Evolutionary conservation across 2,329 filamentous ascomycete species (phyloP).

Genomic region (Fusarium pilosicola): DNA sequence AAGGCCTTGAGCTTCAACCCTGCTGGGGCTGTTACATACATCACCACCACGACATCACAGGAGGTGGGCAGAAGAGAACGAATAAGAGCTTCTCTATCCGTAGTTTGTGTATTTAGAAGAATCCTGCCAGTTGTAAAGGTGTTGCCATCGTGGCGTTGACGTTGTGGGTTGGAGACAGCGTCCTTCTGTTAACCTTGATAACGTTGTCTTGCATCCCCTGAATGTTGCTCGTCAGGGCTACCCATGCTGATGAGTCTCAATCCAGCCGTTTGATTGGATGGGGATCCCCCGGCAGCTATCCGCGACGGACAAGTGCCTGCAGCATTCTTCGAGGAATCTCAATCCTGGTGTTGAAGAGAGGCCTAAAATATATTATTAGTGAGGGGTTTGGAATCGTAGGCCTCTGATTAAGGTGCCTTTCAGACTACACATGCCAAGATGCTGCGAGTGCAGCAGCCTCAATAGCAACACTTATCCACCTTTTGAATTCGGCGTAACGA

Average conservation of each 20-base stretch:
- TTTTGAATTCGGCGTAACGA: background rate
- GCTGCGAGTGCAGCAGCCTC: background rate
- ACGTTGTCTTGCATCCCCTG: constrained; percentile 22
- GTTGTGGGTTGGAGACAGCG: constrained; percentile 13
- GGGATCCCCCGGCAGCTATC: constrained; percentile 13
- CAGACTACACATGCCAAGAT: background rate
- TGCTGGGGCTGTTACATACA: constrained; percentile 4
- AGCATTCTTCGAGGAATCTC: background rate
- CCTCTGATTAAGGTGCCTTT: background rate
- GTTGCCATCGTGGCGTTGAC: constrained; percentile 7
- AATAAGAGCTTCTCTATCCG: background rate
- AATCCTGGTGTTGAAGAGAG: constrained; percentile 1
- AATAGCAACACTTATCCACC: background rate
- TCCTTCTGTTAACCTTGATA: constrained; percentile 19
- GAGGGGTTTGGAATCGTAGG: background rate
- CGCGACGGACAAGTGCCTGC: constrained; percentile 30
- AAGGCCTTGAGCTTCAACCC: background rate
- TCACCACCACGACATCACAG: constrained; percentile 20
- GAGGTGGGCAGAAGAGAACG: background rate
- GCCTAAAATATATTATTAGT: background rate
- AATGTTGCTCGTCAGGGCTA: constrained; percentile 10
- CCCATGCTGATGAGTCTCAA: constrained; percentile 11
- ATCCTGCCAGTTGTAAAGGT: background rate
- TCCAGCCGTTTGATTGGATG: constrained; percentile 20
- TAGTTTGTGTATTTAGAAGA: background rate